Conservation (phyloP, 176 grass and related monocot species). For the Cenchrus fungigraminus region DNA sequence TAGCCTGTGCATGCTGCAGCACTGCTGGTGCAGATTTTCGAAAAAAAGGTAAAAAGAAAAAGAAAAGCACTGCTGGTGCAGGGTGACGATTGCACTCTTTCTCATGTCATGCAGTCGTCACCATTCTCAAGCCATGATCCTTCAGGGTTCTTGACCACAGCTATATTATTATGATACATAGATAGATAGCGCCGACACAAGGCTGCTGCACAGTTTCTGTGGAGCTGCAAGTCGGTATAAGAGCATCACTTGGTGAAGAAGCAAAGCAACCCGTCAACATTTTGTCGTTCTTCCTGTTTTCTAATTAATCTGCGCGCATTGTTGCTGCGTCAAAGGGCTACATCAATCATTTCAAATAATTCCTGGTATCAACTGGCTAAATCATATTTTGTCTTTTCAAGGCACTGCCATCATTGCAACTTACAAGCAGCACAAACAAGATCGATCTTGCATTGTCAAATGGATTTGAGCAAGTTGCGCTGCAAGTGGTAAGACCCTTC, state of each 20-base stretch:
- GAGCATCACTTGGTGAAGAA: constrained; percentile 65
- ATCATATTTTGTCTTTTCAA: constrained; percentile 13
- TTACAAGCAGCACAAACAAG: constrained; percentile 11
- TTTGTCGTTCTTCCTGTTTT: background rate
- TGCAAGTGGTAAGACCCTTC: background rate
- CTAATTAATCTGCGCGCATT: background rate
- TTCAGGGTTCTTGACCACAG: background rate
- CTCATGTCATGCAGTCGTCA: constrained; percentile 61
- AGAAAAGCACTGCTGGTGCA: background rate
- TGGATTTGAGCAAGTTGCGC: constrained; percentile 29
- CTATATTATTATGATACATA: no score
- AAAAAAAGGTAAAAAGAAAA: no score
- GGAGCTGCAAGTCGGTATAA: constrained; percentile 35
- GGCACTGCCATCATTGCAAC: constrained; percentile 8
- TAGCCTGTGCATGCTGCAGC: background rate
- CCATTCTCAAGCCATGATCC: constrained; percentile 37
- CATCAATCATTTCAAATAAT: constrained; percentile 47
- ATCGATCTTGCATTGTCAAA: background rate
- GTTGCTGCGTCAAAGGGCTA: constrained; percentile 7
- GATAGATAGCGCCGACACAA: background rate
- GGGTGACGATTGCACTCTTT: constrained; percentile 14
- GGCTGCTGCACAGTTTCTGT: constrained; percentile 12
- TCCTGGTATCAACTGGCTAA: constrained; percentile 30
- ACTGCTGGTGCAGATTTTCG: background rate
- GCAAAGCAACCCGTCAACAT: constrained; percentile 23